phyloP scores from a whole-genome alignment of 768 basidiomycete species.

The Amanita inopinata region DNA sequence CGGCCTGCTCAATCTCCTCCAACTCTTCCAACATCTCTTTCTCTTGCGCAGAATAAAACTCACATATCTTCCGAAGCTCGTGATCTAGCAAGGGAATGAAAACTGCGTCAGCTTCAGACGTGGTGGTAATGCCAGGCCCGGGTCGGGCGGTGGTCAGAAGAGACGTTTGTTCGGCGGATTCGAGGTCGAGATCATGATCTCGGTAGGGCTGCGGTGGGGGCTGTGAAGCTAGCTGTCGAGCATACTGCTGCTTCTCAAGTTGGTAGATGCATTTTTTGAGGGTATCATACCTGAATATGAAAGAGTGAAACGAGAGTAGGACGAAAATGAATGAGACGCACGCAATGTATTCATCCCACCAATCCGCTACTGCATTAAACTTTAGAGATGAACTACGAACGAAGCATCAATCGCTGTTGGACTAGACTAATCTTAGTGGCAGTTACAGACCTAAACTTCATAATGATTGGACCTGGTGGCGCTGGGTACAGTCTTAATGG shows the following conservation, averaged over 20 bases:
- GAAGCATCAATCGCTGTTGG: too few species aligned
- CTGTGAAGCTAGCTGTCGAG: not conserved
- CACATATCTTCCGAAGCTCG: conserved; percentile 71
- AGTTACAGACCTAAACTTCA: conserved; percentile 75
- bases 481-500: not conserved
- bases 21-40: conserved; percentile 59
- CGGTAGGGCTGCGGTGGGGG: conserved; percentile 11
- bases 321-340: conserved; percentile 27
- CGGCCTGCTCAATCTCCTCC: conserved; percentile 44
- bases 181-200: conserved; percentile 39
- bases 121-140: conserved; percentile 11
- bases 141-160: conserved; percentile 30
- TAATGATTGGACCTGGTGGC: conserved; percentile 18
- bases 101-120: conserved; percentile 36
- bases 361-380: conserved; percentile 86
- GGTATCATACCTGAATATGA: conserved; percentile 59
- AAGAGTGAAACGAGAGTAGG: not conserved
- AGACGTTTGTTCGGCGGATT: conserved; percentile 50
- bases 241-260: conserved; percentile 68
- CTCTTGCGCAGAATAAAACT: conserved; percentile 75
- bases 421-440: too few species aligned
- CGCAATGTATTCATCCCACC: conserved; percentile 91
- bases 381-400: conserved; percentile 80
- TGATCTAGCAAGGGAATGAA: conserved; percentile 74
- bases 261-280: conserved; percentile 83